These are phyloP conservation scores for Trichosporon coremiiforme DNA, from an alignment of 1,284 basidiomycete species.

Conservation along the genomic window DNA sequence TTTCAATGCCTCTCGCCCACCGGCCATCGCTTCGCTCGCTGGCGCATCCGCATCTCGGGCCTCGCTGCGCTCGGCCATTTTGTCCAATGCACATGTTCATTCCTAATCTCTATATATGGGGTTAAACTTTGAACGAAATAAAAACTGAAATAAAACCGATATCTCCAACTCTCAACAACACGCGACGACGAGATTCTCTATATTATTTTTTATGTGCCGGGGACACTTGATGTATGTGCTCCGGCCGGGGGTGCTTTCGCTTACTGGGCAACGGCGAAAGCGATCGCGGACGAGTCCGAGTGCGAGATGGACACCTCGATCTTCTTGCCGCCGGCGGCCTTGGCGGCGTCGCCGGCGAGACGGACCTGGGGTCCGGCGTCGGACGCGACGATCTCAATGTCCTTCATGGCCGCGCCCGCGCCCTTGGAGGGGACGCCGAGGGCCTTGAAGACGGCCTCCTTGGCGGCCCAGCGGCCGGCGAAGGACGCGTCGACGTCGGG, in stretches of 20 bases:
- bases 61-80: neutral
- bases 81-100: conserved; percentile 18
- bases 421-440: conserved; percentile 88
- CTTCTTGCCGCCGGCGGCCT: conserved; percentile 71
- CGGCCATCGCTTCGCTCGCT: no score
- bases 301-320: conserved; percentile 87
- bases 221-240: neutral
- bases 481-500: conserved; percentile 86
- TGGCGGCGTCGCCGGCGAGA: conserved; percentile 79
- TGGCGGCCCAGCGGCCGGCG: conserved; percentile 94
- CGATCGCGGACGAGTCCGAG: conserved; percentile 56
- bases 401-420: conserved; percentile 88
- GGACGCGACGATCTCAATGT: conserved; percentile 88
- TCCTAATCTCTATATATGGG: conserved; percentile 18
- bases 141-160: conserved; percentile 12
- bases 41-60: no score
- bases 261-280: conserved; percentile 56
- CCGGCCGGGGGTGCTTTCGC: neutral
- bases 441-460: conserved; percentile 99
- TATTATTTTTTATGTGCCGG: conserved; percentile 14
- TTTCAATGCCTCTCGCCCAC: no score
- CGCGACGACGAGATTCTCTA: neutral
- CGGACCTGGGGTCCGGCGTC: conserved; percentile 66
- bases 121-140: conserved; percentile 14
- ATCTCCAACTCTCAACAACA: neutral